Base-by-base conservation (phyloP, 2,329 filamentous ascomycete species). In the Shiraia bambusicola region DNA sequence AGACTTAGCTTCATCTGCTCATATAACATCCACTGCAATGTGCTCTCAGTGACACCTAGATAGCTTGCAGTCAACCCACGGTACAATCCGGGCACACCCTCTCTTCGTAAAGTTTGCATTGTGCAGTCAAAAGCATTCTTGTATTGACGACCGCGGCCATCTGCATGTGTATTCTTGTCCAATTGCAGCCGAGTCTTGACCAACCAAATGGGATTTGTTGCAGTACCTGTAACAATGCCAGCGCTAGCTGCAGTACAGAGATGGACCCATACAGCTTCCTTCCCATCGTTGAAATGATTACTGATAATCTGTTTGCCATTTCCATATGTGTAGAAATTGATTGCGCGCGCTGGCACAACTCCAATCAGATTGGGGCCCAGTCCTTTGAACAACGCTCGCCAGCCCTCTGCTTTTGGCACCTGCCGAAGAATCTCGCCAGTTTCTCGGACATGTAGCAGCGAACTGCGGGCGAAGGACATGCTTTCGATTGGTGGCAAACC, bases 171-270 rank as follows among this genome's bases (percentile, higher is more conserved):
- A 63, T 87, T 88, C 74, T 91, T 94, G 73, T 97, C 91, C 25
- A 97, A 80, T 71, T 97, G 91, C 56, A 97, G 68, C 24, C 91
- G 78, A 28, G 91, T 97, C 77, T 97, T 97, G 63, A 97, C 83
- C 50, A 97, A 80, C 91, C 91, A 97, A 61, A 97, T 95, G 1
- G 91, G 91, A 69, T 96, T 96, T 27, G 91, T 97, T 15, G 86
- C 88, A 1, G 92, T 96, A 33, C 88, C 88, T 0, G 92, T 96
- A 6, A 85, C 84, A 30, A 96, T 80, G 2, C 91, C 91, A 1
- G 91, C 90, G 12, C 79, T 76, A 1, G 87, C 82, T 4, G 87
- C 91, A 1, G 89, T 84, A 33, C 80, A 74, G 7, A 95, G 76
- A 66, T 95, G 89, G 9, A 95, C 83, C 76, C 81, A 86, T 1